These are phyloP conservation scores for Clathrospora elynae DNA, from an alignment of 2,329 filamentous ascomycete genomes.

Conservation along the genomic window DNA sequence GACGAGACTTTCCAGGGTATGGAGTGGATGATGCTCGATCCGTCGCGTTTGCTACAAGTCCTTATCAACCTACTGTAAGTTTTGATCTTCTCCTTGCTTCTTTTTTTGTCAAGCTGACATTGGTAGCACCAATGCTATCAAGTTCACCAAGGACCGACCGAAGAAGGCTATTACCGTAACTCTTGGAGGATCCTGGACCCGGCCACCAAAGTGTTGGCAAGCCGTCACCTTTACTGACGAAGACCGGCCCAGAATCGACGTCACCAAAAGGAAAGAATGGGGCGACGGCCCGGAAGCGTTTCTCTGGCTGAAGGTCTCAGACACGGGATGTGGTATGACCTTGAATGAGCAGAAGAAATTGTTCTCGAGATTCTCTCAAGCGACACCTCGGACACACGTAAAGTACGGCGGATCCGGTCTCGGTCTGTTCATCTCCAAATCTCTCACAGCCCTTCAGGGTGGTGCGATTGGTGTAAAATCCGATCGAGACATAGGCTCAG, in stretches of 20 bases:
- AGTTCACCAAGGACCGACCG: conserved; percentile 45
- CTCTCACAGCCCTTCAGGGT: conserved; percentile 39
- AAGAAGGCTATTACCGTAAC: conserved; percentile 46
- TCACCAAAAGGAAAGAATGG: conserved; percentile 33
- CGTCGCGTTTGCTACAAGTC: conserved; percentile 34
- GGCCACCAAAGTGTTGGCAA: conserved; percentile 21
- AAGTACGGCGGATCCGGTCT: conserved; percentile 52
- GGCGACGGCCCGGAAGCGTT: conserved; percentile 43
- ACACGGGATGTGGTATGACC: conserved; percentile 50
- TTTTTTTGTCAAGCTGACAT: conserved; percentile 29
- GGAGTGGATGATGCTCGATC: conserved; percentile 39
- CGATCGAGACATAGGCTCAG: conserved; percentile 40
- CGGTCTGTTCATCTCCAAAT: conserved; percentile 52
- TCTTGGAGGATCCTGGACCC: conserved; percentile 40
- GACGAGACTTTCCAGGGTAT: conserved; percentile 49
- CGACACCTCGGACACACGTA: conserved; percentile 39
- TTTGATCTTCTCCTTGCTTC: conserved; percentile 29
- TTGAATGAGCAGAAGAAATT: conserved; percentile 44
- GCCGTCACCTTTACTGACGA: conserved; percentile 24
- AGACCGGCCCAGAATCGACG: conserved; percentile 3
- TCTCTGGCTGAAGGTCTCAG: conserved; percentile 43
- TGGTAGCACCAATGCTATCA: conserved; percentile 37
- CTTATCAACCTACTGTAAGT: conserved; percentile 37
- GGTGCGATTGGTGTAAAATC: conserved; percentile 53
- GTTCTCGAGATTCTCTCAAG: conserved; percentile 40